Conservation (phyloP, 2,329 filamentous ascomycete species). For the Pezicula radicicola region DNA sequence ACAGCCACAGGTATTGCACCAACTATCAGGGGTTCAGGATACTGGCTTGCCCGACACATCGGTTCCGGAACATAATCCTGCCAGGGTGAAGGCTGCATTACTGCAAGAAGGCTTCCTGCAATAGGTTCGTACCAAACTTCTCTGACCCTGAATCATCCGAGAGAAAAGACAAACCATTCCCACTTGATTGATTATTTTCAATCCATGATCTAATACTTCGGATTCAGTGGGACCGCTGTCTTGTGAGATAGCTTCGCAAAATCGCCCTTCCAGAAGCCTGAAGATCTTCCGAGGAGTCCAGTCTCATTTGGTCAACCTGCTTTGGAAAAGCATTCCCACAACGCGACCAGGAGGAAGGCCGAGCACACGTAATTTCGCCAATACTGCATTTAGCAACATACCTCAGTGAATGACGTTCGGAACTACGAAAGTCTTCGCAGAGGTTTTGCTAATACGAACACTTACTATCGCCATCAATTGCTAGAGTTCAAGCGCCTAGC, state of each 20-base stretch:
- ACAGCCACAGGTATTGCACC: slow-evolving; percentile 19
- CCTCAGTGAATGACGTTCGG: too few species aligned
- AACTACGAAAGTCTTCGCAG: too few species aligned
- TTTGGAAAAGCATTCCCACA: slow-evolving; percentile 4
- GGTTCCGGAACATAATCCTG: slow-evolving; percentile 24
- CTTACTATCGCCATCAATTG: too few species aligned
- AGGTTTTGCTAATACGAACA: background rate
- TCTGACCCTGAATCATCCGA: slow-evolving; percentile 20
- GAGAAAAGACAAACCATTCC: slow-evolving; percentile 28
- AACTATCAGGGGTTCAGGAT: slow-evolving; percentile 18
- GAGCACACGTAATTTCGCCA: background rate
- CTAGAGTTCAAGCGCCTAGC: too few species aligned
- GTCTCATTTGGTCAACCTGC: slow-evolving; percentile 18
- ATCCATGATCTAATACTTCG: slow-evolving; percentile 19
- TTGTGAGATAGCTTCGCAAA: slow-evolving; percentile 19
- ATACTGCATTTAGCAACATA: slow-evolving; percentile 3
- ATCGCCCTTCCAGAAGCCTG: slow-evolving; percentile 26
- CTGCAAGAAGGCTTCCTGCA: slow-evolving; percentile 29
- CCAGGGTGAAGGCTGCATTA: slow-evolving; percentile 18
- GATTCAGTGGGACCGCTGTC: slow-evolving; percentile 22
- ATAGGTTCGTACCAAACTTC: slow-evolving; percentile 33
- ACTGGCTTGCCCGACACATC: slow-evolving; percentile 19
- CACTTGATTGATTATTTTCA: slow-evolving; percentile 21
- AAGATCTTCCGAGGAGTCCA: slow-evolving; percentile 13
- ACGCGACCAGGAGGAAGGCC: slow-evolving; percentile 1